Evolutionary conservation across 164 flowering plant genomes (phyloP), one percentile per base, ranked within the genome.

Genomic region (Vitis amurensis): DNA sequence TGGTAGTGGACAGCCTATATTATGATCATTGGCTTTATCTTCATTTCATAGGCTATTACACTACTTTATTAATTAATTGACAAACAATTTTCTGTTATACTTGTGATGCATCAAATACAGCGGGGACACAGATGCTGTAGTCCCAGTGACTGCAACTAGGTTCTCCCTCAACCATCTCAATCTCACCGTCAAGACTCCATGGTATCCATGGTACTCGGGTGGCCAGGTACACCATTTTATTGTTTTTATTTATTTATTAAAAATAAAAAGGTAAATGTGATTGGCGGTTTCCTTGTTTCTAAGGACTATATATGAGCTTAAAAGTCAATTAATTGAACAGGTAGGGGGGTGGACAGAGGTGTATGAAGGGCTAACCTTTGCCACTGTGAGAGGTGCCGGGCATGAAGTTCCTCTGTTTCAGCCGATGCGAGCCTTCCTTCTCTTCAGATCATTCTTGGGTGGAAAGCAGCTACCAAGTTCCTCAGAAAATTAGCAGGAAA

Each of bases 311-410:
- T 23, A 53, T 1, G 56, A 53, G 56, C 3, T 12, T 51, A 14
- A 27, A 50, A 44, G 10, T 27, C 37, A 31, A 50, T n/a, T 55
- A 64, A 0, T 62, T 59, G 9, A 59, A 55, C 59, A 93, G 94
- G 97, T 92, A 2, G 98, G 90, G 50, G 98, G 98, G 48, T 87
- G 97, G 97, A 91, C 92, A 19, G 94, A 92, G 75, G 88, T 85
- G 3, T 92, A 94, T 59, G 63, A 94, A 3, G 97, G 97, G 8
- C 78, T 94, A 37, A 91, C 97, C 3, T 94, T 89, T 77, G 97
- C 91, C 11, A 91, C 92, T 8, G 88, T 94, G 8, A 79, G 97
- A 82, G 97, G 97, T 31, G 97, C 98, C 0, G 97, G 95, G 1
- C 98, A 94, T 63, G 97, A 94, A 70, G 97, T 92, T 60, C 97